Evolutionary conservation across 306 rosid species (phyloP).

Genomic region (Abrus pulchellus): DNA sequence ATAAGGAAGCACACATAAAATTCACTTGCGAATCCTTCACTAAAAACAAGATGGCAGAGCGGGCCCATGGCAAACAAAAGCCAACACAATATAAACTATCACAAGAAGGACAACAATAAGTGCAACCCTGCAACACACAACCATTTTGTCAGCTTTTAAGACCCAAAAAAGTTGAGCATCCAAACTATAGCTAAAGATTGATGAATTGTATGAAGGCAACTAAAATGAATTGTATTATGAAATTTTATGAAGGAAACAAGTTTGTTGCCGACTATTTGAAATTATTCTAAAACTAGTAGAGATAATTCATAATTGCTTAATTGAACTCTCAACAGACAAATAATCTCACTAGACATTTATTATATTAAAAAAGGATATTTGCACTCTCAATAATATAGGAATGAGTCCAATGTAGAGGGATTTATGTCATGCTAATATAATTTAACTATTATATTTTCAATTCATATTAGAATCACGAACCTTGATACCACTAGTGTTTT

Average conservation of each 20-base stretch:
- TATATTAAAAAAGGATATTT: constrained; percentile 16
- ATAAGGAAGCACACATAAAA: constrained; percentile 47
- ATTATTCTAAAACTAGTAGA: constrained; percentile 25
- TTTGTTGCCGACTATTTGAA: constrained; percentile 30
- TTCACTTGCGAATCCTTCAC: constrained; percentile 52
- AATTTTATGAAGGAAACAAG: constrained; percentile 6
- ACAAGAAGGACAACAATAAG: constrained; percentile 79
- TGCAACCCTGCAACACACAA: constrained; percentile 76
- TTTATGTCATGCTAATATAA: background rate
- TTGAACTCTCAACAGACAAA: constrained; percentile 15
- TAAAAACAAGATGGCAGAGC: constrained; percentile 76
- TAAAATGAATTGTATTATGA: constrained; percentile 1
- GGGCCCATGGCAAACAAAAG: constrained; percentile 93
- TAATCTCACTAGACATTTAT: constrained; percentile 9
- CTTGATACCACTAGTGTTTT: constrained; percentile 14
- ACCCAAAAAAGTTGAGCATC: constrained; percentile 28
- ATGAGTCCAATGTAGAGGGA: constrained; percentile 8
- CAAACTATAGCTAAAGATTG: constrained; percentile 19
- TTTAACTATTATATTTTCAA: background rate
- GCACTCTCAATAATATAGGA: constrained; percentile 7
- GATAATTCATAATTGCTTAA: constrained; percentile 36
- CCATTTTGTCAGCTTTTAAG: constrained; percentile 44
- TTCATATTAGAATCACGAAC: constrained; percentile 24
- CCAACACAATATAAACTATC: constrained; percentile 74
- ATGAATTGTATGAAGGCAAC: background rate